phyloP scores from a whole-genome alignment of 768 basidiomycete species.

The Jaapia argillacea region DNA sequence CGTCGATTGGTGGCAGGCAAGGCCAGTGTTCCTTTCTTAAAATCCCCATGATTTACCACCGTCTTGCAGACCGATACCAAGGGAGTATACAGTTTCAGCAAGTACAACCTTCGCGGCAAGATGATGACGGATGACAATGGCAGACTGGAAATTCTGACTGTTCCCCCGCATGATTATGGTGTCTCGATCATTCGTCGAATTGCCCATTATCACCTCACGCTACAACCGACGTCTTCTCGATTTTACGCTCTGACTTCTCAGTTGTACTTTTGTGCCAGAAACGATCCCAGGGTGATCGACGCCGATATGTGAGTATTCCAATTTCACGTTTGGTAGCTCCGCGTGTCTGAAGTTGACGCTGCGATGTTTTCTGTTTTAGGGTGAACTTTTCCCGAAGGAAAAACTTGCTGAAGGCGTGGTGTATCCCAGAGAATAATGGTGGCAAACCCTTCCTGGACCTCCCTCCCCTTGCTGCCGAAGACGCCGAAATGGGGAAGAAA shows the following conservation, averaged over 20 bases:
- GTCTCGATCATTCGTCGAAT: conserved; percentile 5
- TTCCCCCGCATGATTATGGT: conserved; percentile 14
- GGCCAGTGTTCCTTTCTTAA: neutral
- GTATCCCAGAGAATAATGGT: conserved; percentile 7
- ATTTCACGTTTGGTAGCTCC: neutral
- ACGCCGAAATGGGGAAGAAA: conserved; percentile 7
- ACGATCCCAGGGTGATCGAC: conserved; percentile 10
- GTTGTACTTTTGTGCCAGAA: conserved; percentile 13
- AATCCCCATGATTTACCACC: neutral
- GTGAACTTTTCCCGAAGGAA: conserved; percentile 6
- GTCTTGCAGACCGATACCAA: conserved; percentile 7
- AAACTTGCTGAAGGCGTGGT: conserved; percentile 12
- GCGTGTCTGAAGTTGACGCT: neutral
- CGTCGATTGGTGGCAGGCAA: conserved; percentile 16
- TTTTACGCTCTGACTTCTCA: conserved; percentile 14
- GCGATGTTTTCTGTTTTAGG: neutral
- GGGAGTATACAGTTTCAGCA: conserved; percentile 11
- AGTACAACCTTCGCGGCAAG: conserved; percentile 15
- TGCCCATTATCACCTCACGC: conserved; percentile 13
- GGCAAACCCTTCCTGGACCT: conserved; percentile 8
- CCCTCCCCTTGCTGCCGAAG: conserved; percentile 10
- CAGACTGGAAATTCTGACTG: conserved; percentile 12
- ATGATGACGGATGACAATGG: conserved; percentile 12
- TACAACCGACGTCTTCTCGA: conserved; percentile 5
- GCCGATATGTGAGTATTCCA: conserved; percentile 11